Evolutionary conservation across 2,329 filamentous ascomycete species (phyloP).

Genomic region (Geosmithia putterillii): DNA sequence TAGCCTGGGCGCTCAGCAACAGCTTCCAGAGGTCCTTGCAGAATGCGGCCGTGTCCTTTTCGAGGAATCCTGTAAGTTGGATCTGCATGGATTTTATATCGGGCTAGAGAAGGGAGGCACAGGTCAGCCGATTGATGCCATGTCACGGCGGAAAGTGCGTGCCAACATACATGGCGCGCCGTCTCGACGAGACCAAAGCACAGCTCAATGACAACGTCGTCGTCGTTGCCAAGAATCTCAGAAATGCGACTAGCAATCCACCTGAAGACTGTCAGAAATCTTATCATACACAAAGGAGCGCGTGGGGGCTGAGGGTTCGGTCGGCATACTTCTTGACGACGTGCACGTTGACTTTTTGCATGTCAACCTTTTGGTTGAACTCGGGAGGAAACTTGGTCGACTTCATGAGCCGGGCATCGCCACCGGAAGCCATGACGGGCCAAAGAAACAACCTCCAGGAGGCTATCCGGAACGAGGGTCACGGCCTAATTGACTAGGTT

Average conservation of each 20-base stretch:
- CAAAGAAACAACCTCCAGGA: not conserved
- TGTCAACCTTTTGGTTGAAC: constrained; percentile 93
- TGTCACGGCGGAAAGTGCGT: not conserved
- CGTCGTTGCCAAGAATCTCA: constrained; percentile 80
- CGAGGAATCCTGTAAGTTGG: constrained; percentile 86
- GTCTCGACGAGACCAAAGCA: constrained; percentile 61
- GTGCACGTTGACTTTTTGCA: constrained; percentile 91
- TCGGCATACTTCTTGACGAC: constrained; percentile 83
- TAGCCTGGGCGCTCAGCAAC: constrained; percentile 79
- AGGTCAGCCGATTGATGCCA: constrained; percentile 7
- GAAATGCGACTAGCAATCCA: constrained; percentile 89
- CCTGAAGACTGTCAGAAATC: constrained; percentile 33
- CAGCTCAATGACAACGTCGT: constrained; percentile 91
- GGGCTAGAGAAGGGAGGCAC: constrained; percentile 43
- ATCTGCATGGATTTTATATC: constrained; percentile 95
- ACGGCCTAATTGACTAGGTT: not conserved
- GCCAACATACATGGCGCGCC: constrained; percentile 17
- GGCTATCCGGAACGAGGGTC: not conserved
- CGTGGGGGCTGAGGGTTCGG: not conserved
- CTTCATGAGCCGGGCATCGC: constrained; percentile 81
- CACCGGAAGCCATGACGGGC: constrained; percentile 61
- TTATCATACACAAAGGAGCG: not conserved
- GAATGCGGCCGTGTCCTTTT: constrained; percentile 79
- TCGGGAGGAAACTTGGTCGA: constrained; percentile 89
- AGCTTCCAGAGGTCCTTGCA: constrained; percentile 92